phyloP scores from a whole-genome alignment of 352 stramenopile genomes.

The Globisporangium uncinulatum region DNA sequence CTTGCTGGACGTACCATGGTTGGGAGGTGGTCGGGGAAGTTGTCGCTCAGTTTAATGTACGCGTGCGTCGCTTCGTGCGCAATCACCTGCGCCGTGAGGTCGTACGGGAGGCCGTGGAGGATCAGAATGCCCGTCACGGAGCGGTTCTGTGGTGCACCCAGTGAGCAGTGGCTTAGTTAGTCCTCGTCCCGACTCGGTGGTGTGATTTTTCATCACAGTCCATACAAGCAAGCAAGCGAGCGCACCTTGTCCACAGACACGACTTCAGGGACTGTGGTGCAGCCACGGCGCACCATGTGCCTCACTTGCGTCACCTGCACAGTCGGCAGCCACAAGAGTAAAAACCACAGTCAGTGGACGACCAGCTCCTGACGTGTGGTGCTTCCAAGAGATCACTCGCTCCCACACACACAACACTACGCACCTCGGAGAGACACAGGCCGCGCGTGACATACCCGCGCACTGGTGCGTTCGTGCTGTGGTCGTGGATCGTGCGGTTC shows the following conservation, averaged over 20 bases:
- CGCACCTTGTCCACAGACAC: slow-evolving; percentile 45
- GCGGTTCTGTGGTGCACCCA: too few relatives aligned
- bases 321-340: too few relatives aligned
- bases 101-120: slow-evolving; percentile 65
- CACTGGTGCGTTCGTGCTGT: slow-evolving; percentile 23
- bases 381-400: too few relatives aligned
- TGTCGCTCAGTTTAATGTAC: slow-evolving; percentile 64
- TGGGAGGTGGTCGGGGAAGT: slow-evolving; percentile 50
- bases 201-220: too few relatives aligned
- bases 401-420: too few relatives aligned
- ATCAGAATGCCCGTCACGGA: slow-evolving; percentile 70
- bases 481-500: slow-evolving; percentile 18
- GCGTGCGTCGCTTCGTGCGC: slow-evolving; percentile 75
- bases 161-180: too few relatives aligned
- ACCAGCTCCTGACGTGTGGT: too few relatives aligned
- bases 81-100: slow-evolving; percentile 62
- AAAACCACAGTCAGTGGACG: too few relatives aligned
- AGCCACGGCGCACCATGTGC: slow-evolving; percentile 39
- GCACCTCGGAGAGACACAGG: slow-evolving; percentile 41
- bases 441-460: slow-evolving; percentile 39
- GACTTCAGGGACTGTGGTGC: slow-evolving; percentile 30
- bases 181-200: too few relatives aligned
- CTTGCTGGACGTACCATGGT: slow-evolving; percentile 21
- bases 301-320: slow-evolving; percentile 38
- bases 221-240: too few relatives aligned